Conservation (phyloP, 2,329 filamentous ascomycete species). For the Venturia asperata region DNA sequence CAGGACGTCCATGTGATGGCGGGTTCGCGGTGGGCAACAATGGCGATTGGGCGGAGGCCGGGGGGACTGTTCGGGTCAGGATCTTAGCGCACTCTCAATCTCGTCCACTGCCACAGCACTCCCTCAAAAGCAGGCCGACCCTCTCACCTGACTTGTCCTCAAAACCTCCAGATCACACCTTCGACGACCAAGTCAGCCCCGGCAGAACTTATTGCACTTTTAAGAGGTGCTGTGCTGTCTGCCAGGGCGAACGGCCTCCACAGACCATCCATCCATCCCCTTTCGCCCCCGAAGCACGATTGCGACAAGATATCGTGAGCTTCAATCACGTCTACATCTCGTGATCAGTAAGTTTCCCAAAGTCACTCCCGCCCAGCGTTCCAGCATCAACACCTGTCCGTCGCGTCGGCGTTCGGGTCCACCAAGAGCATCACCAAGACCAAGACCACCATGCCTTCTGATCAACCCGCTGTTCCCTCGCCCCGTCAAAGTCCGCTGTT, state of each 20-base stretch:
- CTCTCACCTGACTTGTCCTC: conserved; percentile 3
- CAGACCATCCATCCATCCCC: not conserved
- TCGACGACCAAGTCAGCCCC: not conserved
- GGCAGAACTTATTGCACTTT: not conserved
- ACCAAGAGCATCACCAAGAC: not conserved
- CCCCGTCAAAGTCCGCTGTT: not conserved
- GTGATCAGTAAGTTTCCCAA: conserved; percentile 3
- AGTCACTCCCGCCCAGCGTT: not conserved
- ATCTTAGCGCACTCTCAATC: no score
- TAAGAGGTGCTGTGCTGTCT: not conserved
- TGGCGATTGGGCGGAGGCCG: no score
- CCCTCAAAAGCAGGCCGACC: conserved; percentile 1
- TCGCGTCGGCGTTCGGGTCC: not conserved
- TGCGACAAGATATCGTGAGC: conserved; percentile 8
- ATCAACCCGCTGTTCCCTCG: not conserved
- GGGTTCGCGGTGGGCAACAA: no score
- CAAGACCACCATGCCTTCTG: not conserved
- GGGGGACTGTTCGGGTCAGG: no score
- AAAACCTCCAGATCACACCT: not conserved
- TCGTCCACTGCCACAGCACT: not conserved
- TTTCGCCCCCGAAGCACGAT: not conserved
- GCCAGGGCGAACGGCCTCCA: not conserved
- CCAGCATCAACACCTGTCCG: conserved; percentile 1
- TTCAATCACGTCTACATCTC: conserved; percentile 9
- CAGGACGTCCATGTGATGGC: no score